Percentiles rank a stretch among this genome's conserved stretches.
phyloP scores from a whole-genome alignment of 164 flowering plant genomes.

The Sextonia rubra region DNA sequence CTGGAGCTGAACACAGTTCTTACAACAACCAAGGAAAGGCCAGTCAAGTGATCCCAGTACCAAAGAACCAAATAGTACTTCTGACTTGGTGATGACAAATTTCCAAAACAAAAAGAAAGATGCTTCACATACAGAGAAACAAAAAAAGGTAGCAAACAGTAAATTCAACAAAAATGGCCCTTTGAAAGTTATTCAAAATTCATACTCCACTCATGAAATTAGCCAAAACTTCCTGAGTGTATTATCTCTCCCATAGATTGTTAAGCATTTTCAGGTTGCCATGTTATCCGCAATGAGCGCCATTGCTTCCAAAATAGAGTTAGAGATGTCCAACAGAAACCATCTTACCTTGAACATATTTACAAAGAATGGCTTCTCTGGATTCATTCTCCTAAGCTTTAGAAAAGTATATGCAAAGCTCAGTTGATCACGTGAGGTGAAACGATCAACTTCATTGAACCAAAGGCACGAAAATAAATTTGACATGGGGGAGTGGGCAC shows the following conservation, averaged over 20 bases:
- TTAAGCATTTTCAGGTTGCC: no score
- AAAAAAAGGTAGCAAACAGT: neutral
- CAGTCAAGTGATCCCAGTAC: no score
- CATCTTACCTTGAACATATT: slow-evolving; percentile 80
- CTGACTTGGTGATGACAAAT: no score
- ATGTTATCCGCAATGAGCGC: neutral
- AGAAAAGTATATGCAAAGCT: slow-evolving; percentile 92
- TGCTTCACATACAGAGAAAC: no score
- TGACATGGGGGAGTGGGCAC: slow-evolving; percentile 95
- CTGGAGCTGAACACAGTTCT: no score
- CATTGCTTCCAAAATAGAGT: neutral
- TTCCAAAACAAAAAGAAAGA: no score
- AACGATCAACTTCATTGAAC: slow-evolving; percentile 96
- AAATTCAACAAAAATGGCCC: neutral
- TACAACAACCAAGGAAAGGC: no score
- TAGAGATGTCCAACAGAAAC: neutral
- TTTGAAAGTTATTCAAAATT: neutral
- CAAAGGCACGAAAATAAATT: slow-evolving; percentile 95
- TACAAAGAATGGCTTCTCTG: slow-evolving; percentile 55
- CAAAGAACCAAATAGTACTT: no score
- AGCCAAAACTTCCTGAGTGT: no score
- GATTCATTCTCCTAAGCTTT: slow-evolving; percentile 78
- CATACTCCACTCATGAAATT: neutral
- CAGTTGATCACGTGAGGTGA: slow-evolving; percentile 94
- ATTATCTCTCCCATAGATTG: no score